phyloP scores from a whole-genome alignment of 768 basidiomycete genomes.

The Tephrocybe sp. region DNA sequence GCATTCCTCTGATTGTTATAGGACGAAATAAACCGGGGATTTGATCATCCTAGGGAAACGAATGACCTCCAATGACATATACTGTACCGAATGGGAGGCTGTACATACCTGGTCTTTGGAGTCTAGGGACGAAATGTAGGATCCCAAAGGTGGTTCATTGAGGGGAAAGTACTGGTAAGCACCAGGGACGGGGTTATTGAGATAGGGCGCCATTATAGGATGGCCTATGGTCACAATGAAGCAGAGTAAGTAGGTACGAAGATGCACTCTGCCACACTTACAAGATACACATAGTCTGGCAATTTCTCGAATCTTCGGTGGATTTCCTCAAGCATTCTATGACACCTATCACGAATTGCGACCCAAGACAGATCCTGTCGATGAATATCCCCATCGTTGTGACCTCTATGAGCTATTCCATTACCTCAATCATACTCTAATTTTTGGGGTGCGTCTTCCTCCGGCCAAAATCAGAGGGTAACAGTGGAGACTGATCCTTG shows the following conservation, averaged over 20 bases:
- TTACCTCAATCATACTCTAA: constrained; percentile 77
- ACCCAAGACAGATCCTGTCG: constrained; percentile 64
- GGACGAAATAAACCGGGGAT: constrained; percentile 66
- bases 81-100: too few relatives aligned
- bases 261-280: background rate
- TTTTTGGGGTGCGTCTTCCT: constrained; percentile 69
- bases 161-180: constrained; percentile 58
- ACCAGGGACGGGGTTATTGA: constrained; percentile 50
- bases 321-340: constrained; percentile 65
- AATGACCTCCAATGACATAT: too few relatives aligned
- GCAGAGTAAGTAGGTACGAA: constrained; percentile 56
- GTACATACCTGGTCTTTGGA: constrained; percentile 3
- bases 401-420: constrained; percentile 82
- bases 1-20: constrained; percentile 55
- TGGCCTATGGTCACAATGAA: constrained; percentile 80
- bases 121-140: constrained; percentile 14
- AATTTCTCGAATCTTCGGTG: constrained; percentile 80
- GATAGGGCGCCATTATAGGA: constrained; percentile 25
- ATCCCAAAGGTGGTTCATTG: constrained; percentile 59
- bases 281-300: constrained; percentile 48
- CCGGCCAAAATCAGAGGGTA: constrained; percentile 7
- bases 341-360: constrained; percentile 60
- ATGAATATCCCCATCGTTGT: constrained; percentile 61
- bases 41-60: constrained; percentile 41
- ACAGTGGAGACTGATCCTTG: background rate